Evolutionary conservation across 331 rosid species (phyloP).

Genomic region (Acacia concinna): DNA sequence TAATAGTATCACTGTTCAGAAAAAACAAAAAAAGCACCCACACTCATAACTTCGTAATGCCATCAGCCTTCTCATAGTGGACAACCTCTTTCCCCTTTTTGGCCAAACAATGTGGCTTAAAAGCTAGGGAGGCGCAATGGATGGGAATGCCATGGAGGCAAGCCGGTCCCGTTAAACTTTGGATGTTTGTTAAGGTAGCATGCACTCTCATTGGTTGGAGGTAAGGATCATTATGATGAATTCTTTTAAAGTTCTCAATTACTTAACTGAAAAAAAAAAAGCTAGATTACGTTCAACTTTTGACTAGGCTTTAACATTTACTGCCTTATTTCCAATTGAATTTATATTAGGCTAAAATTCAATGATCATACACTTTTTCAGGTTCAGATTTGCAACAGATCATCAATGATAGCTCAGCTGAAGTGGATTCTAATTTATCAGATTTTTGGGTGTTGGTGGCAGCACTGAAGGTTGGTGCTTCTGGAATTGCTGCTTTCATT

Average conservation of each 20-base stretch:
- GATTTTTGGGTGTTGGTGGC: conserved; percentile 97
- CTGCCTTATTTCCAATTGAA: conserved; percentile 15
- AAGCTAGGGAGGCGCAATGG: too few species aligned
- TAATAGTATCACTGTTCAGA: too few species aligned
- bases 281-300: background rate
- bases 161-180: conserved; percentile 25
- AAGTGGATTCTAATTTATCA: conserved; percentile 74
- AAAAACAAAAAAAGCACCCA: too few species aligned
- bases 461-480: conserved; percentile 79
- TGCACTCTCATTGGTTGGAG: conserved; percentile 6
- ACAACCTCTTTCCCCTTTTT: too few species aligned
- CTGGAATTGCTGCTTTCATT: conserved; percentile 16
- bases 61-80: too few species aligned
- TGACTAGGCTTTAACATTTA: conserved; percentile 1
- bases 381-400: conserved; percentile 72
- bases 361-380: conserved; percentile 41
- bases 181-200: conserved; percentile 15
- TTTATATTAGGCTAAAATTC: conserved; percentile 17
- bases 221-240: conserved; percentile 9
- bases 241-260: background rate
- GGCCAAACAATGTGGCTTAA: too few species aligned
- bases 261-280: background rate
- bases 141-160: too few species aligned
- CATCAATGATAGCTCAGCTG: conserved; percentile 66
- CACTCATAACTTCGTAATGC: too few species aligned